Base-by-base conservation (phyloP, 495 filamentous ascomycete genomes). In the Cetradonia linearis region DNA sequence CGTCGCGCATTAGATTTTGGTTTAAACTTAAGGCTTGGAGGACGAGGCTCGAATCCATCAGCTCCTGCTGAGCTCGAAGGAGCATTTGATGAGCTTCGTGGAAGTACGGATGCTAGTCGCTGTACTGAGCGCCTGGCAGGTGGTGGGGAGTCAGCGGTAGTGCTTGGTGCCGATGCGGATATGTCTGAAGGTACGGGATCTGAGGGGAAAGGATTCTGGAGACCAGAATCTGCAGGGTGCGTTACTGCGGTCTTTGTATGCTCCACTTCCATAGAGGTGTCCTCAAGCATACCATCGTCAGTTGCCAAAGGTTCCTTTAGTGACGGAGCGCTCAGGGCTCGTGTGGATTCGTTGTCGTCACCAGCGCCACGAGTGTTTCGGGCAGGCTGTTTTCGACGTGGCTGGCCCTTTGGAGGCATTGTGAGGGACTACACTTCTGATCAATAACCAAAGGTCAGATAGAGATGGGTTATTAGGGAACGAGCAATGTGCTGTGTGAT, bases 1-100 rank as follows among this genome's bases (percentile, higher is more conserved):
- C 77, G 77, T 10, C 78, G 78, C 5, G 64, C 66, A 5, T 74
- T 70, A 1, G 71, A 69, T 46, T 74, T 76, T 5, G 78, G 78
- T 62, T 75, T 70, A 55, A 75, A 77, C 58, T 81, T 82, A 34
- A 81, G 61, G 3, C 49, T 34, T 46, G 36, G 1, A 2, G 47
- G 44, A 7, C 46, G 34, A 14, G 1, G 3, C n/a, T 55, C 48
- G 16, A 34, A 59, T 14, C 46, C 47, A 53, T 59, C 34, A 48
- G 53, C 31, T 36, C 27, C n/a, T 55, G 5, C 23, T 33, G 27
- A 13, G 3, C 13, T 54, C 27, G 50, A 34, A 11, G 52, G 23
- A 47, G 49, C 18, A 13, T 42, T 55, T 5, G 38, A 54, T 44
- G 20, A 48, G 7, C 23, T 37, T 47, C 50, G 50, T 48, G 37